Conservation (phyloP, 2,329 filamentous ascomycete genomes). For the Trichoderma hamatum region DNA sequence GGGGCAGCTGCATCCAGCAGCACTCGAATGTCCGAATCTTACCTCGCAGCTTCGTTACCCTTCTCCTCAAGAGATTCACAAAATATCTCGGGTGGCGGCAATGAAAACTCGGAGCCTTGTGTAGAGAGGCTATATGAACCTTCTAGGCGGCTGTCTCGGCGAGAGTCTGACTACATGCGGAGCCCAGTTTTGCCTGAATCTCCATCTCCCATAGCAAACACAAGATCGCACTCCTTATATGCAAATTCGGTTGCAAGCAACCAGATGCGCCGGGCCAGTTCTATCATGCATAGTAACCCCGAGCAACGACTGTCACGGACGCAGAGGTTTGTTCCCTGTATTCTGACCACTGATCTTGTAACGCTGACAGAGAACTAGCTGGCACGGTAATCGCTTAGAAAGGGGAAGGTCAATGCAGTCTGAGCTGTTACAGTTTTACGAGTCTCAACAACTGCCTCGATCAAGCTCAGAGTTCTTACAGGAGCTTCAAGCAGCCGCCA, state of each 20-base stretch:
- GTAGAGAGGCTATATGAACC: slow-evolving; percentile 6
- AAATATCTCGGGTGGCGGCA: not conserved
- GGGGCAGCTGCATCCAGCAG: slow-evolving; percentile 23
- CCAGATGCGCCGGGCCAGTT: slow-evolving; percentile 21
- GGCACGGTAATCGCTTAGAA: slow-evolving; percentile 25
- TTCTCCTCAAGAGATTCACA: slow-evolving; percentile 24
- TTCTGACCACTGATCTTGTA: not conserved
- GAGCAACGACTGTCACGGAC: slow-evolving; percentile 24
- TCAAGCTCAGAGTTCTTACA: slow-evolving; percentile 24
- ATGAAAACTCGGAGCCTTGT: slow-evolving; percentile 4
- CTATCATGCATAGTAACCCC: slow-evolving; percentile 14
- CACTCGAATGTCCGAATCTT: slow-evolving; percentile 39
- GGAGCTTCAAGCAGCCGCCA: slow-evolving; percentile 16
- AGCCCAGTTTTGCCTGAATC: slow-evolving; percentile 17
- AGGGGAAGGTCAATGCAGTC: slow-evolving; percentile 16
- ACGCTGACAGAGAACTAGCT: slow-evolving; percentile 12
- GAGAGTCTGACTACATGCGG: slow-evolving; percentile 21
- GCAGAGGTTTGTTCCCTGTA: slow-evolving; percentile 27
- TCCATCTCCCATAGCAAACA: slow-evolving; percentile 6
- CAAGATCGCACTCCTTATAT: slow-evolving; percentile 23
- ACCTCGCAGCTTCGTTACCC: slow-evolving; percentile 36
- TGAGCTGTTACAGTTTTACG: slow-evolving; percentile 15
- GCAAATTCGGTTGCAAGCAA: slow-evolving; percentile 7
- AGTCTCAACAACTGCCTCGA: slow-evolving; percentile 16
- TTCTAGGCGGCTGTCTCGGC: slow-evolving; percentile 20